Conservation (phyloP, 768 basidiomycete genomes). For the Solioccasus polychromus region DNA sequence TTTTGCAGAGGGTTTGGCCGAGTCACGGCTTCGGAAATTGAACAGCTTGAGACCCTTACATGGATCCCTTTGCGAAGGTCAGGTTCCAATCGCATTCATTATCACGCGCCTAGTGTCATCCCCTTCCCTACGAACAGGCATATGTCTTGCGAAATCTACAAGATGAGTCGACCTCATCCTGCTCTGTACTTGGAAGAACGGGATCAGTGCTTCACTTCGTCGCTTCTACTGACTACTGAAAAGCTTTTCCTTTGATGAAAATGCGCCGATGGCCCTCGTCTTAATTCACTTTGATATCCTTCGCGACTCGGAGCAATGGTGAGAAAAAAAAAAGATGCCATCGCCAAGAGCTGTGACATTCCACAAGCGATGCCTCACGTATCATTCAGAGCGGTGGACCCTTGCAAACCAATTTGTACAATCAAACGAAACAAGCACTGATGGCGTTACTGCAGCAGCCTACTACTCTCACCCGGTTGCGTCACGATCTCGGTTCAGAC, state of each 20-base stretch:
- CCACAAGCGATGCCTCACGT: conserved; percentile 12
- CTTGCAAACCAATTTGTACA: neutral
- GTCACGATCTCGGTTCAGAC: conserved; percentile 13
- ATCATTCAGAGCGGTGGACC: conserved; percentile 22
- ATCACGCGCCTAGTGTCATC: conserved; percentile 39
- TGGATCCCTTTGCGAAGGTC: conserved; percentile 36
- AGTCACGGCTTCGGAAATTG: conserved; percentile 24
- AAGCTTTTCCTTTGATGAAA: conserved; percentile 35
- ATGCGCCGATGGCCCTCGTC: conserved; percentile 36
- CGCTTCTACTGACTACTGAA: conserved; percentile 38
- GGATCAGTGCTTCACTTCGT: conserved; percentile 33
- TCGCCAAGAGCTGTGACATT: no score
- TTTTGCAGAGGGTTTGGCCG: conserved; percentile 34
- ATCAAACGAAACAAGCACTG: conserved; percentile 15
- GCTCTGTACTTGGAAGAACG: conserved; percentile 37
- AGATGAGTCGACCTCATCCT: conserved; percentile 37
- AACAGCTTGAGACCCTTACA: conserved; percentile 35
- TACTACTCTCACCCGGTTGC: conserved; percentile 7
- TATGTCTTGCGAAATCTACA: conserved; percentile 33
- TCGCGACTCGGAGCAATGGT: conserved; percentile 38
- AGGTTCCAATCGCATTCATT: conserved; percentile 38
- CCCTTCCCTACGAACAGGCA: conserved; percentile 26
- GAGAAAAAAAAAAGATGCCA: conserved; percentile 34
- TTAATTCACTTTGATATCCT: conserved; percentile 39
- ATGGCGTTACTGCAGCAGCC: conserved; percentile 7